These are phyloP conservation scores for Dictyostelium citrinum DNA, from an alignment of 78 protist genomes.

Conservation along the genomic window DNA sequence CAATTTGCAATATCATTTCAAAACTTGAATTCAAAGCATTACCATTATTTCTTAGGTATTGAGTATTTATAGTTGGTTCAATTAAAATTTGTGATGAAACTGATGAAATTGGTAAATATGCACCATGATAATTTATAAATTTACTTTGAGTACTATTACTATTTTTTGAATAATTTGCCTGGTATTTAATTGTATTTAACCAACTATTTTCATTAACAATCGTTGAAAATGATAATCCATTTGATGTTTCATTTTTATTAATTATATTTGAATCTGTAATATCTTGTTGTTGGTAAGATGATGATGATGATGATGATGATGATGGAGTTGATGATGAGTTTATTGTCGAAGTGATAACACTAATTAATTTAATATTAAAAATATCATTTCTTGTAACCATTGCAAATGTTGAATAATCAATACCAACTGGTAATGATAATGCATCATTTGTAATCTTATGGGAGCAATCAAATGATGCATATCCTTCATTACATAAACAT, in stretches of 20 bases:
- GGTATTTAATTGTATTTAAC: not conserved
- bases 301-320: not conserved
- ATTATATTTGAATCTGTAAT: not conserved
- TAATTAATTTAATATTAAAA: not conserved
- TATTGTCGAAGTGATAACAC: not conserved
- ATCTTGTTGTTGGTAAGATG: not conserved
- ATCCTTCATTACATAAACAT: not conserved
- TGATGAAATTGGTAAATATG: not conserved
- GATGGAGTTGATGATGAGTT: not conserved
- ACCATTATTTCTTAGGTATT: not conserved
- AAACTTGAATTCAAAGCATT: not conserved
- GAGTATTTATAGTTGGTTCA: not conserved
- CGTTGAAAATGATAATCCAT: not conserved
- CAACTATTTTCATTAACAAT: not conserved
- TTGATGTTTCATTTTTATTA: not conserved
- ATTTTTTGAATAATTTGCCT: not conserved
- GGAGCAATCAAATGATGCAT: conserved; percentile 9
- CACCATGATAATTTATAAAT: not conserved
- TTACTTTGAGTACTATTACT: not conserved
- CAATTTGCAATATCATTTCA: not conserved
- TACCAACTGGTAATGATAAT: not conserved
- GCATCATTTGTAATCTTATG: not conserved
- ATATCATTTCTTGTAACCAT: not conserved
- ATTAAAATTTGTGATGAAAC: not conserved
- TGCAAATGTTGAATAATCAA: not conserved